Base-by-base conservation (phyloP, 2,329 filamentous ascomycete genomes). In the Aspergillus sclerotialis region DNA sequence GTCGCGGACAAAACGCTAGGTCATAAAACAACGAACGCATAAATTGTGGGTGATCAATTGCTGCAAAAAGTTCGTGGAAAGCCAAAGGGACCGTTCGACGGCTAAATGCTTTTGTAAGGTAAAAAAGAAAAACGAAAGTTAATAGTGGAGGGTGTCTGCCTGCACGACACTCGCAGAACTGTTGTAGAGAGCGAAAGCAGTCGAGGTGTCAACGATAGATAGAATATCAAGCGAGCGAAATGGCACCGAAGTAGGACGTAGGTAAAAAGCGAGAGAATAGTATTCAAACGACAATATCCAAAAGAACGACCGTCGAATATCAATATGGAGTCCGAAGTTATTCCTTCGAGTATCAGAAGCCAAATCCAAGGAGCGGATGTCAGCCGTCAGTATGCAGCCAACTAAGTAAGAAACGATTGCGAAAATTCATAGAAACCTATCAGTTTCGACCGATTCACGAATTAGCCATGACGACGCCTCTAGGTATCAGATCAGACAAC, bases 351-450 rank as follows among this genome's bases (percentile, higher is more conserved):
- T 33, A 14, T 26, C 25, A 23, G 13, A n/a, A 28, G 13, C 12
- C 13, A 33, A 33, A 32, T 38, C 16, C 39, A 50, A 50, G 38
- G 47, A 50, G 42, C 16, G 47, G 47, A 49, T 40, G 44, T 50
- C 45, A 42, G 36, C 40, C 38, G 47, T 32, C 29, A 37, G 21
- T 28, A 21, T 19, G 33, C 38, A 43, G 40, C 38, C 35, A 42
- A 50, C 45, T 5, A 36, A 38, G 26, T 30, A 21, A 27, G 28
- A 28, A 16, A n/a, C 14, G 16, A 30, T 30, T 30, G 28, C 25
- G 25, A 11, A 17, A 16, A 30, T 14, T 18, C 3, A 30, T 15
- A 30, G 28, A 30, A 13, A 30, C 13, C 14, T 18, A n/a, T 28
- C 7, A 13, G 7, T 13, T 28, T n/a, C n/a, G n/a, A n/a, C n/a